Evolutionary conservation across 2,329 filamentous ascomycete species (phyloP), one percentile per base, ranked within the genome.

Genomic region (Rhexocercosporidium sp.): DNA sequence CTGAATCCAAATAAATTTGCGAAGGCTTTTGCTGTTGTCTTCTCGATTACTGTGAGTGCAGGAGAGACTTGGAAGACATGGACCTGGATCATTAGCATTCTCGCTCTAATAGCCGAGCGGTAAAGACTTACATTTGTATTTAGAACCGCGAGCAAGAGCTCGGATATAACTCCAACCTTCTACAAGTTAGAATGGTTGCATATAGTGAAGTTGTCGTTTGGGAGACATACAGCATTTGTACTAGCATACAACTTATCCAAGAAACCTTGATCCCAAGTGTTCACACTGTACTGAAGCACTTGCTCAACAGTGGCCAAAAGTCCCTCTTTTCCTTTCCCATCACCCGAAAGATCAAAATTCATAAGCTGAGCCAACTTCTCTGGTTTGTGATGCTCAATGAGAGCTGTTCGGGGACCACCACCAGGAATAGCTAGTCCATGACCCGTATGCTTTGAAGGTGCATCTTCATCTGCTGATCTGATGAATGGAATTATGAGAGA

Each of bases 231-330:
- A 49, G 95, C 91, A 76, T 96, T 96, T 46, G 93, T 96, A 71
- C 90, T 91, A n/a, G 92, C 88, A 79, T 97, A 98, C 20, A 98
- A 84, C 81, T 99, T 98, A 81, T 97, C 94, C 76, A 98, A 81
- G 80, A 98, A 99, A 12, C 95, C 95, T 79, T 97, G 94, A 76
- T 97, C 92, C 92, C 94, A 98, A n/a, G 95, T 97, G 81, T 99
- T 99, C 76, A 98, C 95, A 75, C 92, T 96, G 79, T 96, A 94
- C 70, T 87, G 85, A 49, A 98, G 83, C 22, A 97, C 84, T 68
- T 89, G 86, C 71, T 88, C 82, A 54, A 97, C 85, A 3, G 88
- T 87, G 39, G 88, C 84, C 31, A 97, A 81, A 37, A 97, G 81
- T 0, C 94, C 95, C 51, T 92, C 86, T 73, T 91, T 91, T 0